Conservation (phyloP, 2,329 filamentous ascomycete genomes). For the Sporothrix humicola region DNA sequence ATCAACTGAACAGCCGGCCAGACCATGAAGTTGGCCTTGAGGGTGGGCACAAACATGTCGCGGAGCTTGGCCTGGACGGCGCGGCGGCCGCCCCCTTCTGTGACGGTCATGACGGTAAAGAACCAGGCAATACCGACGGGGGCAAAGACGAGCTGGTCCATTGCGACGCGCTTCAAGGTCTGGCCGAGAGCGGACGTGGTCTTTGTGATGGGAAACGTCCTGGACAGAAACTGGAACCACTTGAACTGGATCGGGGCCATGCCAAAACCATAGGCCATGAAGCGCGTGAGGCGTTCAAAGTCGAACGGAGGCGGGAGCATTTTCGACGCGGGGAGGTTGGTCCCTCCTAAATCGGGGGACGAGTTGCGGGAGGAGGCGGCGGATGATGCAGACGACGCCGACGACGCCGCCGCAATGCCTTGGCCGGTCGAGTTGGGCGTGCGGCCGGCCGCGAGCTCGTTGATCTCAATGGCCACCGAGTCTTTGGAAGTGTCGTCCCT, state of each 20-base stretch:
- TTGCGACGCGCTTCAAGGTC: slow-evolving; percentile 85
- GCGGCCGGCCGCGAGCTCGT: slow-evolving; percentile 66
- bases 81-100: slow-evolving; percentile 85
- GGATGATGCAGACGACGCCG: background rate
- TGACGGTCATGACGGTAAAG: slow-evolving; percentile 95
- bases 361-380: background rate
- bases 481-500: slow-evolving; percentile 57
- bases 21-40: slow-evolving; percentile 94
- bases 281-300: slow-evolving; percentile 90
- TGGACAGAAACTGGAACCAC: slow-evolving; percentile 89
- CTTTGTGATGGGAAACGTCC: slow-evolving; percentile 84
- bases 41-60: slow-evolving; percentile 90
- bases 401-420: background rate
- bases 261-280: slow-evolving; percentile 96
- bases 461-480: slow-evolving; percentile 82
- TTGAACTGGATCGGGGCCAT: slow-evolving; percentile 96
- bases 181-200: slow-evolving; percentile 72
- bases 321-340: slow-evolving; percentile 70
- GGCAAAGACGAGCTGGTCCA: slow-evolving; percentile 93
- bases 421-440: background rate
- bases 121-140: slow-evolving; percentile 78
- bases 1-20: slow-evolving; percentile 97
- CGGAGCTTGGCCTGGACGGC: slow-evolving; percentile 83
- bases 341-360: slow-evolving; percentile 51
- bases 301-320: slow-evolving; percentile 82